Evolutionary conservation across 345 rosid species (phyloP), one percentile per base, ranked within the genome.

Genomic region (Stellera chamaejasme): DNA sequence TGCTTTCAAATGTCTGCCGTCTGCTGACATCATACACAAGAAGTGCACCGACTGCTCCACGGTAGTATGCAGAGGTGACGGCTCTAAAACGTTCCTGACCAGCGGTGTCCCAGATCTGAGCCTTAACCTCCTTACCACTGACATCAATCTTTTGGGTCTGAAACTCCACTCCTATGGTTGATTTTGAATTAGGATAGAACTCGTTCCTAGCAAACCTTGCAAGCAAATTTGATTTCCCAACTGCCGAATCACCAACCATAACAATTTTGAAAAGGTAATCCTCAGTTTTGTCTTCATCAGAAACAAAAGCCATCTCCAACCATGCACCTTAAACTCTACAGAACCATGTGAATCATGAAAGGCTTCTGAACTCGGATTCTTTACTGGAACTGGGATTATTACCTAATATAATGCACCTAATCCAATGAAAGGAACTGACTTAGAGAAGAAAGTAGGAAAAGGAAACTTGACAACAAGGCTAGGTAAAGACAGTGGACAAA

Each of bases 11-110:
- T 13, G 96, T 92, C 68, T 83, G 98, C 49, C 77, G 80, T 65
- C 98, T 84, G 65, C 96, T 88, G 68, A 92, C 84, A 61, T 92
- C 98, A 60, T 92, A 92, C 59, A 92, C 96, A 52, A 92, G 73
- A 59, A 92, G 93, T 65, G 98, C 98, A 65, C 98, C 98, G 25
- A 92, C 98, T 13, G 98, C 97, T 64, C 98, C 98, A 57, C 98
- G 71, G 71, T 92, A 92, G 62, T 92, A 92, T 10, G 98, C 97
- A 59, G 97, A 88, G 45, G 97, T 92, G 50, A 92, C 97, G 53
- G 98, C 98, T 66, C 98, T 82, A 65, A 92, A 88, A 57, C 98
- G 91, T 69, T 92, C 96, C 78, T 92, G 98, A 67, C 98, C 98
- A 7, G 98, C 98, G 28, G 96, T 92, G 68, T 92, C 98, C 98